Evolutionary conservation across 140 eudicot species (phyloP), one percentile per base, ranked within the genome.

Genomic region (Ambrosia hybrid): DNA sequence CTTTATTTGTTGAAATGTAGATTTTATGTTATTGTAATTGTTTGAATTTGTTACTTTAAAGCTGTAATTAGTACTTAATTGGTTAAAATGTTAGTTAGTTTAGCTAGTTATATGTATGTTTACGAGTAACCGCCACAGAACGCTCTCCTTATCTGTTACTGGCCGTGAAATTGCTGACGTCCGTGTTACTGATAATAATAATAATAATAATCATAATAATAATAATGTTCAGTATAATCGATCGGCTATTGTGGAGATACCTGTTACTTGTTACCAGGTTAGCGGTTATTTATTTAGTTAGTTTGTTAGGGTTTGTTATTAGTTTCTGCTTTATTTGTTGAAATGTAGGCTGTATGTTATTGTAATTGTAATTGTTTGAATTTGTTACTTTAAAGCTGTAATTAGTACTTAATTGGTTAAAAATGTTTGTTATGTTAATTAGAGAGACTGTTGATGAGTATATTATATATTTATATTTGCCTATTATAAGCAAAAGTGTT

Each of bases 211-310:
- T 21, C 0, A 21, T 21, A 0, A 21, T 21, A 21, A 41, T 46
- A 68, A 21, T 64, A 65, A 38, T 82, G 82, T 30, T 34, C 77
- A 65, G 39, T 69, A 71, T 65, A 48, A 74, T 5, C 80, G 75
- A 70, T 73, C 80, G 6, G 78, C 84, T 12, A 57, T 72, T 1
- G 88, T 89, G 51, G 96, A 92, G 73, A 89, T 92, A 26, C 98
- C 98, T 45, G 95, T 89, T 75, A 83, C 89, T 30, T 57, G 96
- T 57, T 89, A 89, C 43, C 96, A 92, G 98, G 98, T 89, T 52
- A 36, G 8, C 16, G 3, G 4, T 38, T n/a, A 15, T 12, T 3
- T 12, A 48, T 48, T 48, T 48, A 21, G 46, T 41, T 21, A 21
- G 26, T 62, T 21, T 0, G 63, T 55, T 67, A 41, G 9, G 65